These are phyloP conservation scores for Nissolia schottii DNA, from an alignment of 306 rosid genomes.

Conservation along the genomic window DNA sequence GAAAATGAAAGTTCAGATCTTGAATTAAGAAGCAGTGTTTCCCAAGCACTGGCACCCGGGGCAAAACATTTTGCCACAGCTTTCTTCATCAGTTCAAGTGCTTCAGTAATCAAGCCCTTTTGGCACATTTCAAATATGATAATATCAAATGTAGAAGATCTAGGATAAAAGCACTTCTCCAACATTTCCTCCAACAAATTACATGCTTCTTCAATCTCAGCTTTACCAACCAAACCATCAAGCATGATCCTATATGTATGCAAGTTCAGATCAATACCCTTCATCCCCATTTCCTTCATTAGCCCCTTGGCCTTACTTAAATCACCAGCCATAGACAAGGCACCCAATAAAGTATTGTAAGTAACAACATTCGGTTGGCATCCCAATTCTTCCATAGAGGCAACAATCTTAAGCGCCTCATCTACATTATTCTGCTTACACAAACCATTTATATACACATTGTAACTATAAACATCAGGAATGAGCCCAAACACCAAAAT, in stretches of 20 bases:
- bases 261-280: constrained; percentile 52
- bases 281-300: constrained; percentile 48
- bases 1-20: constrained; percentile 27
- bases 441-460: constrained; percentile 64
- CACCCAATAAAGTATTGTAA: constrained; percentile 55
- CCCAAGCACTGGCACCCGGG: constrained; percentile 59
- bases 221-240: constrained; percentile 50
- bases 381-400: constrained; percentile 61
- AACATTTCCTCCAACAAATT: constrained; percentile 58
- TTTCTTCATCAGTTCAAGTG: constrained; percentile 45
- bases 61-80: constrained; percentile 35
- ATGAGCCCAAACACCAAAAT: constrained; percentile 66
- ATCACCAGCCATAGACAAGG: constrained; percentile 39
- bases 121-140: constrained; percentile 51
- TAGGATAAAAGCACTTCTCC: constrained; percentile 38
- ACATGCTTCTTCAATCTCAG: constrained; percentile 55
- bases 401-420: constrained; percentile 43
- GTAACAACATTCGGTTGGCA: constrained; percentile 72
- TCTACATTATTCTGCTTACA: constrained; percentile 55
- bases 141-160: constrained; percentile 50
- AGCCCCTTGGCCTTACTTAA: constrained; percentile 37
- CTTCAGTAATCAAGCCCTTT: constrained; percentile 47
- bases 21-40: constrained; percentile 42
- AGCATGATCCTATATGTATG: constrained; percentile 56
- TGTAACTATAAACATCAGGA: constrained; percentile 67